A percentile compares a stretch with the other conserved stretches of the same genome.
These are phyloP conservation scores for Hirschioporus abietinus DNA, from an alignment of 768 basidiomycete genomes.

Conservation along the genomic window DNA sequence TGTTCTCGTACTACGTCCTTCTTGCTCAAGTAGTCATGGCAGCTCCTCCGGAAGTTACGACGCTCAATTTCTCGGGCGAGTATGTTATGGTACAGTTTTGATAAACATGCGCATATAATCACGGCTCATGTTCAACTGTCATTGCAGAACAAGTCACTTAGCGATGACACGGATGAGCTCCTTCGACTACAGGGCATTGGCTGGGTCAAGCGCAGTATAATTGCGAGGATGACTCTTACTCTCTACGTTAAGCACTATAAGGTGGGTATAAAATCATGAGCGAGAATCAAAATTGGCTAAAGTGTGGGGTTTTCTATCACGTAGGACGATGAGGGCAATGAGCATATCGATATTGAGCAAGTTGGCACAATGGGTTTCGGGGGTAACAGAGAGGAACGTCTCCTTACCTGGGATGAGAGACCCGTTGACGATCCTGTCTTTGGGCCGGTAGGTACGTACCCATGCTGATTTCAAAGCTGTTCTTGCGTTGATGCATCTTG, in stretches of 20 bases:
- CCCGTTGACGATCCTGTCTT: constrained; percentile 57
- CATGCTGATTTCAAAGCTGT: background rate
- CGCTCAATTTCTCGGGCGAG: constrained; percentile 55
- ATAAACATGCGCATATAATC: background rate
- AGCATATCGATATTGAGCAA: constrained; percentile 66
- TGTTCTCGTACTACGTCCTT: background rate
- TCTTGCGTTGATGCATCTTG: constrained; percentile 15
- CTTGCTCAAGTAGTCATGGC: constrained; percentile 43
- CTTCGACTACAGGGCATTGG: constrained; percentile 66
- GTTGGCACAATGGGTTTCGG: constrained; percentile 57
- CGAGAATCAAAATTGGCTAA: background rate
- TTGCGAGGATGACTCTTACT: constrained; percentile 50
- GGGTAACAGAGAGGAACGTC: constrained; percentile 51
- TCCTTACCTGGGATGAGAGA: constrained; percentile 50
- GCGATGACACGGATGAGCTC: constrained; percentile 56
- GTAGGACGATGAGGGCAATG: constrained; percentile 44
- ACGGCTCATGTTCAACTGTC: background rate
- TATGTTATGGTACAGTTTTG: constrained; percentile 47
- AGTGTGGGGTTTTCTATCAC: background rate
- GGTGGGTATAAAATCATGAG: background rate
- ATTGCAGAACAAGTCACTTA: constrained; percentile 61
- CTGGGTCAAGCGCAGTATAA: constrained; percentile 66
- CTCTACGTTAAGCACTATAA: constrained; percentile 61
- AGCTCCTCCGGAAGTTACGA: constrained; percentile 53
- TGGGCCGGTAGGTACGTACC: constrained; percentile 43